Evolutionary conservation across 1,139 yeast species (phyloP), one percentile per base, ranked within the genome.

Genomic region (Geotrichum candidum): DNA sequence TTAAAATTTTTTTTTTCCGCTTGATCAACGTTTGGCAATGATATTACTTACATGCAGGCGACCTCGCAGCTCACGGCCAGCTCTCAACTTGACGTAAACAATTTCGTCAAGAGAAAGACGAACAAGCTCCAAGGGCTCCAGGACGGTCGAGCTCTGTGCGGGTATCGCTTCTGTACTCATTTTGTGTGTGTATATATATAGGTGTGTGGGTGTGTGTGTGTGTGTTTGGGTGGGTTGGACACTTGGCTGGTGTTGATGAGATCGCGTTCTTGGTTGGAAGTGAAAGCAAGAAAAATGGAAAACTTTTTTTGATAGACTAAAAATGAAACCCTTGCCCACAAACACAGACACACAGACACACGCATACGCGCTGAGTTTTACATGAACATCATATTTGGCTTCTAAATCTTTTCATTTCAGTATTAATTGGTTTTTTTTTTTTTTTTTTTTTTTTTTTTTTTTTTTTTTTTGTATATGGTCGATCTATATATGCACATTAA

Each of bases 31-130:
- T 27, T 27, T 27, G 31, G 31, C 6, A 61, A 46, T 27, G 3
- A 22, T 22, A 29, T 46, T 54, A 74, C 81, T 61, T 70, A 80
- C 84, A 73, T 94, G 99, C 62, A 95, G 81, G 68, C 85, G 85
- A 6, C 99, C 99, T 55, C 85, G 84, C 77, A 94, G 82, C 73
- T 92, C 97, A 68, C 99, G 83, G 65, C 96, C 96, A n/a, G 97
- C 98, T 74, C 99, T 86, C 65, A 95, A 83, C 73, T 95, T 95
- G 62, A 95, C 96, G 71, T 85, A 83, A 29, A 95, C 92, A 61
- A 81, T 78, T 75, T 94, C 99, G 72, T 95, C 98, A 57, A 95
- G 78, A 65, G 92, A 90, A 65, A 88, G 83, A 67, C 95, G 86
- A 68, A 95, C 86, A 69, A 92, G 82, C 72, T 94, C 98, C 64